Evolutionary conservation across 768 basidiomycete species (phyloP).

Genomic region (Sporobolomyces pararoseus): DNA sequence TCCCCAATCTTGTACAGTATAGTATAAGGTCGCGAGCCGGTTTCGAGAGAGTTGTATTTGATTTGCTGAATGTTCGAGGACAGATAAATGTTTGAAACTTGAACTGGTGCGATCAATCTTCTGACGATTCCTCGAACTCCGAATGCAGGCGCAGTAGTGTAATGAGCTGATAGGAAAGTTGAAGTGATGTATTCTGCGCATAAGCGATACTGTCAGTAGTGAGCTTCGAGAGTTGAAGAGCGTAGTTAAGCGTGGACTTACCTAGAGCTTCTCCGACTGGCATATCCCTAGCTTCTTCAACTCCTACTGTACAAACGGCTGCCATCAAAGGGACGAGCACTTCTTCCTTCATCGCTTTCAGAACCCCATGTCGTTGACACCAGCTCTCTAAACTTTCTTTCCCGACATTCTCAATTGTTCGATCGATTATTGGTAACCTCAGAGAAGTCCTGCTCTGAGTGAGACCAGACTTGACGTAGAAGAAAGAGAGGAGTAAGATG

Average conservation of each 20-base stretch:
- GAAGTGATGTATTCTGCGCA: conserved; percentile 65
- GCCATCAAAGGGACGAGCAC: conserved; percentile 66
- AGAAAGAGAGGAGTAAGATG: conserved; percentile 51
- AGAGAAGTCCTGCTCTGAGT: conserved; percentile 3
- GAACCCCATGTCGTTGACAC: conserved; percentile 49
- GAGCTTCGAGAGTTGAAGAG: too few species aligned
- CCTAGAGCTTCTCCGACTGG: conserved; percentile 67
- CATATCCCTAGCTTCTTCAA: conserved; percentile 57
- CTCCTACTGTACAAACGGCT: conserved; percentile 66
- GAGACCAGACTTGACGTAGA: conserved; percentile 55
- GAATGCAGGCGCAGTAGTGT: conserved; percentile 55
- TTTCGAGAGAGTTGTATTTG: neutral
- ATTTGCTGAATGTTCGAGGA: conserved; percentile 53
- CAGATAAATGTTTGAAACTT: conserved; percentile 56
- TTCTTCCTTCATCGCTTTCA: conserved; percentile 55
- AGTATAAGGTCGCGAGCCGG: neutral
- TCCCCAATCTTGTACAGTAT: neutral
- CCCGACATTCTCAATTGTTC: neutral
- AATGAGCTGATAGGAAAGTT: conserved; percentile 66
- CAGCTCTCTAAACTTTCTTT: conserved; percentile 14
- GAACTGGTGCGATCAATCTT: conserved; percentile 54
- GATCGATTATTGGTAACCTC: neutral
- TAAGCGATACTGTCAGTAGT: conserved; percentile 49
- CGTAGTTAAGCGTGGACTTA: conserved; percentile 47
- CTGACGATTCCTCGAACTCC: conserved; percentile 62